Percentiles rank a stretch among this genome's conserved stretches.
Evolutionary conservation across 2,329 filamentous ascomycete species (phyloP).

Genomic region (Pestalotiopsis sp.): DNA sequence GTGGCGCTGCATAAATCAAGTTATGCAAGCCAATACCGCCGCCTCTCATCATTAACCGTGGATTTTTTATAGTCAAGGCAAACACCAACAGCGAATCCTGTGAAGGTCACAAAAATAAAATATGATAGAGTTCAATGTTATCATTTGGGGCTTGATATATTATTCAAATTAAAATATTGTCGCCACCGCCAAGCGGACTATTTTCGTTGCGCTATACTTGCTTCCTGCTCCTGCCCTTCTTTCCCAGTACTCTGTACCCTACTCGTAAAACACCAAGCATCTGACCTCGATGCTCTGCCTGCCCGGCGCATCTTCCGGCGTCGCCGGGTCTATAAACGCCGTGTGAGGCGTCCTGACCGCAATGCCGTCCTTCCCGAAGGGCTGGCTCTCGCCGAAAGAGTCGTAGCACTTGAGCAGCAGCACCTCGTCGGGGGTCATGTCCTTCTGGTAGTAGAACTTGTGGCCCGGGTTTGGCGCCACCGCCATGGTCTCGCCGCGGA

Average conservation of each 20-base stretch:
- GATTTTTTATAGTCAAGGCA: too few relatives aligned
- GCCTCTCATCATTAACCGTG: too few relatives aligned
- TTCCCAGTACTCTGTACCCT: background rate
- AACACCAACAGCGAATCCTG: too few relatives aligned
- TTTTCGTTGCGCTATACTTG: background rate
- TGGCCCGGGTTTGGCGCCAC: slow-evolving; percentile 61
- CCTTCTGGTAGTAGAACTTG: slow-evolving; percentile 67
- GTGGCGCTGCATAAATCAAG: background rate
- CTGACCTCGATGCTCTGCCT: slow-evolving; percentile 68
- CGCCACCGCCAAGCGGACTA: background rate
- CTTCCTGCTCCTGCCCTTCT: background rate
- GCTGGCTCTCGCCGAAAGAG: slow-evolving; percentile 41
- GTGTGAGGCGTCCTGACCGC: slow-evolving; percentile 54
- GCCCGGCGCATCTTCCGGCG: slow-evolving; percentile 45
- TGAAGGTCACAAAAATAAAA: too few relatives aligned
- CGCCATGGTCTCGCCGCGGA: slow-evolving; percentile 62
- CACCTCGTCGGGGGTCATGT: slow-evolving; percentile 61
- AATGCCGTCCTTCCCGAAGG: slow-evolving; percentile 39
- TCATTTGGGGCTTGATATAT: background rate
- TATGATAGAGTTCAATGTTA: too few relatives aligned
- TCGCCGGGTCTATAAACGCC: slow-evolving; percentile 57
- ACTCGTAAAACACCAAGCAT: slow-evolving; percentile 60
- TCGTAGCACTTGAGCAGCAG: slow-evolving; percentile 58
- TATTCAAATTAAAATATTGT: background rate
- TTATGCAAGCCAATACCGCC: background rate